Conservation (phyloP, 192 early-diverging fungal genomes). For the Coemansia sp. region DNA sequence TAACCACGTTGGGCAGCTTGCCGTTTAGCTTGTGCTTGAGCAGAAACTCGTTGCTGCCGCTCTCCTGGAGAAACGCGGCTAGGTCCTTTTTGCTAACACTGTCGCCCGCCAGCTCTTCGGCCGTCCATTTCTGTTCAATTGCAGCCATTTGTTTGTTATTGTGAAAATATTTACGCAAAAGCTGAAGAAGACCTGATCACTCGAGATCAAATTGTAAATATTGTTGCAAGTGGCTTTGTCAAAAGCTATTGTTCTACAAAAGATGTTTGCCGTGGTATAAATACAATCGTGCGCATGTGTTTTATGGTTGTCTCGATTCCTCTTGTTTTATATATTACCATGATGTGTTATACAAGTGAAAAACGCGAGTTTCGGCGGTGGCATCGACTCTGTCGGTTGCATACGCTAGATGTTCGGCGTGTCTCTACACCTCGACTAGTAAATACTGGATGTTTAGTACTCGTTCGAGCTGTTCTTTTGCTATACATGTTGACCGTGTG, state of each 20-base stretch:
- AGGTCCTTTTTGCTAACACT: conserved; percentile 73
- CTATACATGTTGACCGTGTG: conserved; percentile 35
- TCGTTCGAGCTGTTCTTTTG: conserved; percentile 21
- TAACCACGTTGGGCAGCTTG: conserved; percentile 65
- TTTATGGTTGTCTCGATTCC: neutral
- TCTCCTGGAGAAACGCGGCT: conserved; percentile 63
- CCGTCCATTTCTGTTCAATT: conserved; percentile 58
- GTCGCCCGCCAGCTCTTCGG: conserved; percentile 62
- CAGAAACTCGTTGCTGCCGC: conserved; percentile 63
- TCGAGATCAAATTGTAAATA: neutral
- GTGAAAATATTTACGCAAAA: neutral
- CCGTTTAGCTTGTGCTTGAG: conserved; percentile 69
- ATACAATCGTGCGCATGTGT: neutral
- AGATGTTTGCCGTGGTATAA: neutral
- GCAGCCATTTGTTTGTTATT: conserved; percentile 1
- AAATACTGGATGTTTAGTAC: conserved; percentile 7
- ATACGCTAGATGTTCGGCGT: conserved; percentile 30
- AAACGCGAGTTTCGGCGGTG: conserved; percentile 4
- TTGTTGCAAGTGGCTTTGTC: neutral
- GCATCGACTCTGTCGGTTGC: conserved; percentile 21
- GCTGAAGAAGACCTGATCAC: neutral
- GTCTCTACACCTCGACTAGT: conserved; percentile 23
- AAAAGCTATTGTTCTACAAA: neutral
- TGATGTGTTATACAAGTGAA: neutral
- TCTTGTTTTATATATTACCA: neutral